phyloP scores from a whole-genome alignment of 2,329 filamentous ascomycete species.

The Cercospora sp. region DNA sequence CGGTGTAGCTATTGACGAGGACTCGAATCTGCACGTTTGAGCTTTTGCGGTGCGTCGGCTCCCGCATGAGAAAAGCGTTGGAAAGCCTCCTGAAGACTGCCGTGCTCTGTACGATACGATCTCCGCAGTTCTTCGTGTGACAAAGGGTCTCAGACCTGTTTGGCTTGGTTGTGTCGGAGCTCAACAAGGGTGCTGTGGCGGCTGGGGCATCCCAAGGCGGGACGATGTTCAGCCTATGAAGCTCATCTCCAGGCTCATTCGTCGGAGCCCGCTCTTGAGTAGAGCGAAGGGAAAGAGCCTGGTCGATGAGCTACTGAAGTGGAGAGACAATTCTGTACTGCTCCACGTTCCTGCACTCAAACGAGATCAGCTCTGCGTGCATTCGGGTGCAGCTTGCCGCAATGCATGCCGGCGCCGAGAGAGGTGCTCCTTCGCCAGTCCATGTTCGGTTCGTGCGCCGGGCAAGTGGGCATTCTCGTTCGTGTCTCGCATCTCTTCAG shows the following conservation, averaged over 20 bases:
- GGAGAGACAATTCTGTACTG: background rate
- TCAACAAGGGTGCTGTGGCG: background rate
- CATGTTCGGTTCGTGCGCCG: background rate
- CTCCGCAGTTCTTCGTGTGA: conserved; percentile 1
- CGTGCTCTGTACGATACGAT: background rate
- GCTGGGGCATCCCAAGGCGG: background rate
- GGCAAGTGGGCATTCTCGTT: background rate
- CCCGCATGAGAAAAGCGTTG: background rate
- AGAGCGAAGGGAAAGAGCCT: background rate
- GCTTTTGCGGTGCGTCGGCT: background rate
- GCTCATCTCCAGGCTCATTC: background rate
- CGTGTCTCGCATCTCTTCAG: background rate
- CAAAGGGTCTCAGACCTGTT: background rate
- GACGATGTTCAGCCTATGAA: background rate
- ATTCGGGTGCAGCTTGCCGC: background rate
- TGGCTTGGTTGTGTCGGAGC: conserved; percentile 10
- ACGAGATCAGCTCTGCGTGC: background rate
- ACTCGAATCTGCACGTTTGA: background rate
- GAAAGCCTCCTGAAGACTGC: background rate
- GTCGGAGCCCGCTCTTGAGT: background rate
- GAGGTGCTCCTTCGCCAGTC: background rate
- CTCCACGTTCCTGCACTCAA: background rate
- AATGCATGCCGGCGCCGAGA: background rate
- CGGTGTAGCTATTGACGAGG: background rate
- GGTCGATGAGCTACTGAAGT: background rate